These are phyloP conservation scores for Ensete ventricosum DNA, from an alignment of 176 grass and related monocot genomes.

Conservation along the genomic window DNA sequence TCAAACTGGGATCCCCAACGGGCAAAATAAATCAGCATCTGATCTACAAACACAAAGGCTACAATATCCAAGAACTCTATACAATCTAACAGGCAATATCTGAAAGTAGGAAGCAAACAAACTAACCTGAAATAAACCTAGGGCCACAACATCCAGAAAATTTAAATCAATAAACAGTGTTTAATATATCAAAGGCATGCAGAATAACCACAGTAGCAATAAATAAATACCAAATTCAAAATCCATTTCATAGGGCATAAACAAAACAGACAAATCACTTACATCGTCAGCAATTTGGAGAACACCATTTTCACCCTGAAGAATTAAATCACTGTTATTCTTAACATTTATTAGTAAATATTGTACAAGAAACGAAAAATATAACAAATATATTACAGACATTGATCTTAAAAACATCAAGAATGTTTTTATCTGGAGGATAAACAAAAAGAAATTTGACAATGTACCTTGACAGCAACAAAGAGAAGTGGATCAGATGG, in stretches of 20 bases:
- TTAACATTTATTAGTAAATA: too few species aligned
- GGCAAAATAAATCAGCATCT: too few species aligned
- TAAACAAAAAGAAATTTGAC: background rate
- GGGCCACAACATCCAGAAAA: background rate
- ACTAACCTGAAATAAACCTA: background rate
- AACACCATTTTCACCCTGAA: constrained; percentile 56
- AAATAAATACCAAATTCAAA: background rate
- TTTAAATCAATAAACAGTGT: too few species aligned
- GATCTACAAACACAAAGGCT: too few species aligned
- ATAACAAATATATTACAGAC: too few species aligned
- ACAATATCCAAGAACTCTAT: too few species aligned
- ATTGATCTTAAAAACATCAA: background rate
- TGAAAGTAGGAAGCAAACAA: background rate
- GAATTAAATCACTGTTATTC: constrained; percentile 1
- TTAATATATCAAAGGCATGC: background rate
- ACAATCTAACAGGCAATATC: too few species aligned
- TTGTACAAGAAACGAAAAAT: too few species aligned
- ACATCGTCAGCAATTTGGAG: constrained; percentile 84
- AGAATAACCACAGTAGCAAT: background rate
- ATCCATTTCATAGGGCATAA: background rate
- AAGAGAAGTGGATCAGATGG: constrained; percentile 88
- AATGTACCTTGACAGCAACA: constrained; percentile 56
- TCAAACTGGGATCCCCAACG: too few species aligned
- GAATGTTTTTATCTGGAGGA: background rate
- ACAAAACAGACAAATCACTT: constrained; percentile 11